These are phyloP conservation scores for Vigna nakashimae DNA, from an alignment of 306 rosid genomes.

Conservation along the genomic window DNA sequence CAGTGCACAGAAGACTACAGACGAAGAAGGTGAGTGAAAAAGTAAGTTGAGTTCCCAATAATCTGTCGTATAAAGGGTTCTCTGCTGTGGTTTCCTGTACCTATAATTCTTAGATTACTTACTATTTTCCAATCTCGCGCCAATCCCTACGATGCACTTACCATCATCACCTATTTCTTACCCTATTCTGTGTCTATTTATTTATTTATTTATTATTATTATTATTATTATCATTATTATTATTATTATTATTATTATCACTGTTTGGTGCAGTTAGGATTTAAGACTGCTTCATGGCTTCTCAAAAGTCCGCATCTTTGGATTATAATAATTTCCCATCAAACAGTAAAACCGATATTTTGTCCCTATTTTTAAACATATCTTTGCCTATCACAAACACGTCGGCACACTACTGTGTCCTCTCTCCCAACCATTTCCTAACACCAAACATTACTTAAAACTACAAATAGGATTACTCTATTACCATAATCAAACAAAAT, in stretches of 20 bases:
- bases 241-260: no score
- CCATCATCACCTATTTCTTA: background rate
- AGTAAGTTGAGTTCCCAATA: conserved; percentile 27
- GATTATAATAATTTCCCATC: conserved; percentile 17
- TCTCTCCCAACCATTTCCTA: conserved; percentile 26
- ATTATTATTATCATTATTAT: background rate
- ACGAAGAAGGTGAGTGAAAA: background rate
- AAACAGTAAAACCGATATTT: conserved; percentile 24
- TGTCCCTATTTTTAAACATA: conserved; percentile 28
- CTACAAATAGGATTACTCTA: conserved; percentile 19
- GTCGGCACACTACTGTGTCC: conserved; percentile 38
- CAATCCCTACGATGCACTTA: conserved; percentile 32
- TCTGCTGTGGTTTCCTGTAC: background rate
- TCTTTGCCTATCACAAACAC: conserved; percentile 17
- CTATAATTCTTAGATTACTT: background rate
- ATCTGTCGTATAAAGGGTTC: background rate
- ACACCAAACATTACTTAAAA: conserved; percentile 7
- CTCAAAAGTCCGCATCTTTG: conserved; percentile 13
- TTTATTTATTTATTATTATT: background rate
- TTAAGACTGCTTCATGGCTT: conserved; percentile 10
- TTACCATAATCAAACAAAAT: conserved; percentile 20
- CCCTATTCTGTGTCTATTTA: background rate
- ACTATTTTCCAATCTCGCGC: conserved; percentile 8
- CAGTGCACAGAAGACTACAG: no score
- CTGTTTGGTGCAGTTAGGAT: background rate